These are phyloP conservation scores for Phytophthora pinifolia DNA, from an alignment of 352 stramenopile species.

Conservation along the genomic window DNA sequence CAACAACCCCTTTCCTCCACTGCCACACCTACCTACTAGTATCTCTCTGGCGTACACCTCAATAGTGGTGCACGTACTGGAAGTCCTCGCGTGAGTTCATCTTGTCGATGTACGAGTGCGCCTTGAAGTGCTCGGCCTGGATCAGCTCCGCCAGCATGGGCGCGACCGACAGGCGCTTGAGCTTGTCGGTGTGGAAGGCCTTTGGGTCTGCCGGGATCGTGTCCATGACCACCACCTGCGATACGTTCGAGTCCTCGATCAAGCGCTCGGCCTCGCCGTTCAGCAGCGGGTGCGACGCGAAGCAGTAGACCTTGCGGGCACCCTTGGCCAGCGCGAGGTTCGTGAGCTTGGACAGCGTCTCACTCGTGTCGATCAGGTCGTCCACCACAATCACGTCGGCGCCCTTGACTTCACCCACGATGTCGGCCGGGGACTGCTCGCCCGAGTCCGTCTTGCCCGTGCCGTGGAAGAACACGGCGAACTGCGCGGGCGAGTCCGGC, in stretches of 20 bases:
- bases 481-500: slow-evolving; percentile 73
- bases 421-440: slow-evolving; percentile 71
- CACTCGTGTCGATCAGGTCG: slow-evolving; percentile 89
- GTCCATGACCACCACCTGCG: slow-evolving; percentile 90
- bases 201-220: slow-evolving; percentile 74
- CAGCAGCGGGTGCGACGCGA: slow-evolving; percentile 91
- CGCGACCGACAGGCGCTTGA: slow-evolving; percentile 88
- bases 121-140: slow-evolving; percentile 90
- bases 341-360: slow-evolving; percentile 82
- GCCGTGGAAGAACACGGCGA: slow-evolving; percentile 84
- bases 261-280: slow-evolving; percentile 82
- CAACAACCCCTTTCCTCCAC: slow-evolving; percentile 11
- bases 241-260: slow-evolving; percentile 82
- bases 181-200: slow-evolving; percentile 75
- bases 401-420: slow-evolving; percentile 89
- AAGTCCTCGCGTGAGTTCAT: slow-evolving; percentile 84
- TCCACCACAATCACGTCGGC: slow-evolving; percentile 92
- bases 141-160: slow-evolving; percentile 90
- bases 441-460: slow-evolving; percentile 47
- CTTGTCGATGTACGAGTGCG: slow-evolving; percentile 89
- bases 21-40: slow-evolving; percentile 18
- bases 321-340: slow-evolving; percentile 81
- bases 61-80: slow-evolving; percentile 86
- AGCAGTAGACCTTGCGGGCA: slow-evolving; percentile 89
- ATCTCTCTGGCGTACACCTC: slow-evolving; percentile 24